Conservation (phyloP, 2,329 filamentous ascomycete species). For the Lasiodiplodia theobromae region DNA sequence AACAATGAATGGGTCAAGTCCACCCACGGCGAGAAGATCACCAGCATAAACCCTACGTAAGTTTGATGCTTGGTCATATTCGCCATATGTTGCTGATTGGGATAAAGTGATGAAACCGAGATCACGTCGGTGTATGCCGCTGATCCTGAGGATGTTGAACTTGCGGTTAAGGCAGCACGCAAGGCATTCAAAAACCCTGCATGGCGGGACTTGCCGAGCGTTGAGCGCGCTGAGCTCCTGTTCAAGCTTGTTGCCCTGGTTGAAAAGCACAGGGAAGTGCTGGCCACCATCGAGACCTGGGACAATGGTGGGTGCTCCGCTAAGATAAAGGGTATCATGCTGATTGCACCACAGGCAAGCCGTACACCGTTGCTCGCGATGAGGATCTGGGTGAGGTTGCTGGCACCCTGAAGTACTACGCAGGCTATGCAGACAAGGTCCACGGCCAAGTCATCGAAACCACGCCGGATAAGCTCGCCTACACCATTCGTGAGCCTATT, state of each 20-base stretch:
- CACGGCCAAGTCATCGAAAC: slow-evolving; percentile 80
- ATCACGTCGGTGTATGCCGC: slow-evolving; percentile 77
- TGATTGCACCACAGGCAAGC: slow-evolving; percentile 57
- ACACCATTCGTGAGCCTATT: slow-evolving; percentile 74
- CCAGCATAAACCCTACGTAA: slow-evolving; percentile 74
- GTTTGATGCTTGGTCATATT: slow-evolving; percentile 31
- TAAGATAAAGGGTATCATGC: background rate
- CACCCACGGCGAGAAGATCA: slow-evolving; percentile 68
- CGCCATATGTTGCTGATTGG: slow-evolving; percentile 14
- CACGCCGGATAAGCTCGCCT: slow-evolving; percentile 73
- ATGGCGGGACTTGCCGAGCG: slow-evolving; percentile 73
- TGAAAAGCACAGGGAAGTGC: slow-evolving; percentile 66
- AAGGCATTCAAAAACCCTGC: slow-evolving; percentile 70
- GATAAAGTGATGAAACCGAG: slow-evolving; percentile 67
- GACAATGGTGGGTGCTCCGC: slow-evolving; percentile 67
- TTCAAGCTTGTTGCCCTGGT: slow-evolving; percentile 74
- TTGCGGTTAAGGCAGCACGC: slow-evolving; percentile 72
- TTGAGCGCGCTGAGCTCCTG: slow-evolving; percentile 73
- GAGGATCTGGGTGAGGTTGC: slow-evolving; percentile 70
- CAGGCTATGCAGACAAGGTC: slow-evolving; percentile 81
- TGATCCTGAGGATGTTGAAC: slow-evolving; percentile 70
- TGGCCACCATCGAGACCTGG: slow-evolving; percentile 76
- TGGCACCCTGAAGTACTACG: slow-evolving; percentile 73
- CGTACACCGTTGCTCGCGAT: slow-evolving; percentile 69
- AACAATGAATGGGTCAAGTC: slow-evolving; percentile 80